These are phyloP conservation scores for Fragilaria crotonensis DNA, from an alignment of 108 stramenopile species.

Conservation along the genomic window DNA sequence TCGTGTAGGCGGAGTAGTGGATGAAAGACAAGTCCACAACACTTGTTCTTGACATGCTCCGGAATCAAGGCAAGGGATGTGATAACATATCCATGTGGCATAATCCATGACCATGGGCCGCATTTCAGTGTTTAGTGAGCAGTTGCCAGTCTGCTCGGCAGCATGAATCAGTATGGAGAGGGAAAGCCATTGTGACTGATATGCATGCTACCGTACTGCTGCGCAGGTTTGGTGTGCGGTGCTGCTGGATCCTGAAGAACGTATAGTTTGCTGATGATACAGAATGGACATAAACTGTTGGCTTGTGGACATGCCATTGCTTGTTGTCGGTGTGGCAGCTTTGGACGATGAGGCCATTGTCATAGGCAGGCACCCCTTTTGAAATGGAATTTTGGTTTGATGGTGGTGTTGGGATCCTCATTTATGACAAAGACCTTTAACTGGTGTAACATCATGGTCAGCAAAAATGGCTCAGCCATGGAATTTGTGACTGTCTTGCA, in stretches of 20 bases:
- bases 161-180: constrained; percentile 15
- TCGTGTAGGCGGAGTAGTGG: too few species aligned
- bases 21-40: background rate
- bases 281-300: background rate
- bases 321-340: background rate
- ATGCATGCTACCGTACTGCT: constrained; percentile 17
- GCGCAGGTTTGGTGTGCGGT: constrained; percentile 24
- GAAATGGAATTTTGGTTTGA: background rate
- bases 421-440: background rate
- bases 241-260: constrained; percentile 12
- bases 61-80: constrained; percentile 1
- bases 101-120: constrained; percentile 17
- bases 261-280: too few species aligned
- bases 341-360: background rate
- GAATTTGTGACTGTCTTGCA: background rate
- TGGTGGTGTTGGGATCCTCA: background rate
- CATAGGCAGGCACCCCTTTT: background rate
- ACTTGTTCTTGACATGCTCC: constrained; percentile 5
- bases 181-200: constrained; percentile 3
- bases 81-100: constrained; percentile 14
- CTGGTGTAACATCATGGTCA: constrained; percentile 21
- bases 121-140: background rate
- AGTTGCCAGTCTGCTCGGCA: background rate
- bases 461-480: constrained; percentile 32
- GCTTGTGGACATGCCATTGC: constrained; percentile 1